Base-by-base conservation (phyloP, 2,329 filamentous ascomycete species). In the Hansfordia pulvinata region DNA sequence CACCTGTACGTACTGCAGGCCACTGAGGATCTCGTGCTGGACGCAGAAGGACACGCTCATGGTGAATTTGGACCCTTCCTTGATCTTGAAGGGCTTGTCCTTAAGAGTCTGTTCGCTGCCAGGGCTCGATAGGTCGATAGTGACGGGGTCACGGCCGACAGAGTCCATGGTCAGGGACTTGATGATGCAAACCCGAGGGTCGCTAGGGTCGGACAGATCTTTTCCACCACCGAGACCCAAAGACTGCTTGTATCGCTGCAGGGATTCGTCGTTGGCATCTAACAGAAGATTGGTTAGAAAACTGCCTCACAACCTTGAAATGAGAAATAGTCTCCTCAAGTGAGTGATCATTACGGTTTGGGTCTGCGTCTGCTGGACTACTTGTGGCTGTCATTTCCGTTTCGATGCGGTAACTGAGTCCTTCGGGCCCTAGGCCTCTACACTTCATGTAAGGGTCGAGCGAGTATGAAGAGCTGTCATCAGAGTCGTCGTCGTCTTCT, bases 191-290 rank as follows among this genome's bases (percentile, higher is more conserved):
- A 82, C 83, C 42, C 88, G 81, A 25, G 80, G 74, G 49, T 96
- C 88, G 49, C 66, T 82, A 43, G 79, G 71, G 50, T 86, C 73
- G 30, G 74, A 79, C 33, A 83, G 68, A 42, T 77, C 68, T 25
- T 66, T 71, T 47, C 79, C 78, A 41, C 73, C 75, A 37, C 76
- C 73, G 33, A 96, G 75, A 41, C 90, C 90, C 34, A 98, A 78
- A 9, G 88, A 96, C 48, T 88, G 73, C 66, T 98, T 98, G 80
- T 93, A 98, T 47, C 88, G 80, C 60, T 92, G 82, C 45, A 98
- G 77, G 35, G 88, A 90, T 57, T 96, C 88, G 53, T 98, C 90
- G 45, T 81, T 62, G 40, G 66, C 62, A 46, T 76, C 65, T 76
- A 44, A n/a, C 8, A 19, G 17, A 19, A 25, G 31, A 16, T 28